A percentile compares a stretch with the other conserved stretches of the same genome.
phyloP scores from a whole-genome alignment of 177 flowering plant species.

The Vitis hybrid region DNA sequence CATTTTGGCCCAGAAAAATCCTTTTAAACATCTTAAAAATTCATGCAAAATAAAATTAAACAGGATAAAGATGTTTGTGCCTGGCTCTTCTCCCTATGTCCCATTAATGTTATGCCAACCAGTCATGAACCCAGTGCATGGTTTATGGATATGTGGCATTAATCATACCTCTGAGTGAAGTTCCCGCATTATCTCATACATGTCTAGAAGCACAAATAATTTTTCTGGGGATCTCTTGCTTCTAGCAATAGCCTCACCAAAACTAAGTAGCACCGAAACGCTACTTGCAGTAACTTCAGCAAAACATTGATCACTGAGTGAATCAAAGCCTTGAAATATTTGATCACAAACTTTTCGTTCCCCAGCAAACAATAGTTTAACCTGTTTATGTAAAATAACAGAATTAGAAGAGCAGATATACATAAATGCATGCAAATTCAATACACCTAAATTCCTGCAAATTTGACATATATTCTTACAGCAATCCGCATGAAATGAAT shows the following conservation, averaged over 20 bases:
- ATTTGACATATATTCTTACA: conserved; percentile 38
- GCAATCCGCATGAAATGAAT: conserved; percentile 81
- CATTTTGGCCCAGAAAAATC: too few relatives aligned
- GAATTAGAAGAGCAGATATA: neutral
- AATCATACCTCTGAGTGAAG: conserved; percentile 44
- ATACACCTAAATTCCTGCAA: neutral
- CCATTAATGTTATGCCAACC: too few relatives aligned
- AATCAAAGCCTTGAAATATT: conserved; percentile 43
- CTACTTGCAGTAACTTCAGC: conserved; percentile 45
- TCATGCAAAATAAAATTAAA: too few relatives aligned
- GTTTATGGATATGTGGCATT: neutral
- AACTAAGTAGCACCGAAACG: conserved; percentile 46
- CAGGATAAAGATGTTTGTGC: too few relatives aligned
- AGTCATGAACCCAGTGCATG: neutral
- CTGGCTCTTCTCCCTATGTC: too few relatives aligned
- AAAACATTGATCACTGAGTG: conserved; percentile 46
- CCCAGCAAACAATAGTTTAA: conserved; percentile 47
- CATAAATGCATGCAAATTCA: neutral
- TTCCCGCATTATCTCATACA: conserved; percentile 58
- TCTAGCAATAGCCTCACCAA: conserved; percentile 54
- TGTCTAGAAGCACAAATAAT: conserved; percentile 51
- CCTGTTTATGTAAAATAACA: conserved; percentile 27
- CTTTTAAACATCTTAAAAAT: too few relatives aligned
- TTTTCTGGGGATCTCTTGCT: conserved; percentile 61
- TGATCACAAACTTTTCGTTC: conserved; percentile 50